Conservation (phyloP, 1,284 basidiomycete species). For the Abortiporus biennis region DNA sequence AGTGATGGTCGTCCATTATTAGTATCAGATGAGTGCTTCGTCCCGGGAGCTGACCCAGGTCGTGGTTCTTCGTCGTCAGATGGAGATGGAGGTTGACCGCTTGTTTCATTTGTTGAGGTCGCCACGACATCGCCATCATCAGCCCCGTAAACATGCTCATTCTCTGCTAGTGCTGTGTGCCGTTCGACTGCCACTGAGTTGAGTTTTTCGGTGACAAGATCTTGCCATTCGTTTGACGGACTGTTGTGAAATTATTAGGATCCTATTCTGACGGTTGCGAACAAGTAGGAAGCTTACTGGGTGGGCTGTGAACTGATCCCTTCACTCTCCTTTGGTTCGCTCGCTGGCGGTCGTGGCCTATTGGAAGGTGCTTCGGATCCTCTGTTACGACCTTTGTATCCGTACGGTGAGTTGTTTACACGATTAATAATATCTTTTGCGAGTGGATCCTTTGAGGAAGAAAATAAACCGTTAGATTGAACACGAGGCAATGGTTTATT, state of each 20-base stretch:
- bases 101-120: too few relatives aligned
- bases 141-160: conserved; percentile 15
- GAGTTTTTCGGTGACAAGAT: conserved; percentile 41
- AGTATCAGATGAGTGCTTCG: not conserved
- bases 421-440: conserved; percentile 71
- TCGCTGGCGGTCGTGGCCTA: conserved; percentile 17
- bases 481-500: not conserved
- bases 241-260: conserved; percentile 36
- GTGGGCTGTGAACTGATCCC: conserved; percentile 41
- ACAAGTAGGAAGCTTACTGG: conserved; percentile 38
- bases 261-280: conserved; percentile 1
- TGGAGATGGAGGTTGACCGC: conserved; percentile 6
- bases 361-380: conserved; percentile 20
- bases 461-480: not conserved
- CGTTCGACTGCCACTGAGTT: conserved; percentile 20
- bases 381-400: conserved; percentile 55
- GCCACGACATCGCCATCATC: not conserved
- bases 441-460: conserved; percentile 47
- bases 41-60: not conserved
- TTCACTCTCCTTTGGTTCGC: conserved; percentile 23
- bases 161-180: conserved; percentile 17
- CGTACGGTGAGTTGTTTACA: conserved; percentile 72
- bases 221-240: conserved; percentile 79
- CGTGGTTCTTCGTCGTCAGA: conserved; percentile 11
- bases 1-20: not conserved